These are phyloP conservation scores for Capsicum baccatum DNA, from an alignment of 257 asterid species.

Conservation along the genomic window DNA sequence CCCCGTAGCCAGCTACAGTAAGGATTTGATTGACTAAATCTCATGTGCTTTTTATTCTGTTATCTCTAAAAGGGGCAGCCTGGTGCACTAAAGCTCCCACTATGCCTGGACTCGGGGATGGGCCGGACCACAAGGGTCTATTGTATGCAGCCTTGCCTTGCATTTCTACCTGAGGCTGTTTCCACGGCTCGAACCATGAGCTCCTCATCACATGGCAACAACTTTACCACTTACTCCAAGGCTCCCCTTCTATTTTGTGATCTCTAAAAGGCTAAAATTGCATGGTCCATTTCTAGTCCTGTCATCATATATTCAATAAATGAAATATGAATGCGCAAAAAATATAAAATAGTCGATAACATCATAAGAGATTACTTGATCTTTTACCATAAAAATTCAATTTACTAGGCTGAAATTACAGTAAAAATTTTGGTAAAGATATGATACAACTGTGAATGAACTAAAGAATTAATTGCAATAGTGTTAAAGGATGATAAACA, in stretches of 20 bases:
- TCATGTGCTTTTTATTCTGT: neutral
- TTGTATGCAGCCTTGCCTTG: too few species aligned
- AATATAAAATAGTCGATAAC: neutral
- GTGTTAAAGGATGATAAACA: neutral
- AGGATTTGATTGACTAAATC: neutral
- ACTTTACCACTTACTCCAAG: too few species aligned
- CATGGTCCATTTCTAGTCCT: neutral
- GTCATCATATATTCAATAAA: neutral
- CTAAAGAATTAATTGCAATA: neutral
- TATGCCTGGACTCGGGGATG: too few species aligned
- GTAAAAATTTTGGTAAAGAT: neutral
- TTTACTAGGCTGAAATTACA: neutral
- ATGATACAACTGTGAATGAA: slow-evolving; percentile 13
- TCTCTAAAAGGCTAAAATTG: neutral
- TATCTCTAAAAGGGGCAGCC: neutral
- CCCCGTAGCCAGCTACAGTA: neutral
- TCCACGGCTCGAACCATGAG: too few species aligned
- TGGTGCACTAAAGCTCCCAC: too few species aligned
- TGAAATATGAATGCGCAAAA: neutral
- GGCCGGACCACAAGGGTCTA: too few species aligned
- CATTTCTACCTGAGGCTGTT: too few species aligned
- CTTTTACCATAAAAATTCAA: neutral
- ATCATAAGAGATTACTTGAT: neutral
- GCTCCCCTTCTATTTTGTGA: neutral
- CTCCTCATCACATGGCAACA: too few species aligned